These are phyloP conservation scores for Penicillium soppii DNA, from an alignment of 495 filamentous ascomycete genomes.

Conservation along the genomic window DNA sequence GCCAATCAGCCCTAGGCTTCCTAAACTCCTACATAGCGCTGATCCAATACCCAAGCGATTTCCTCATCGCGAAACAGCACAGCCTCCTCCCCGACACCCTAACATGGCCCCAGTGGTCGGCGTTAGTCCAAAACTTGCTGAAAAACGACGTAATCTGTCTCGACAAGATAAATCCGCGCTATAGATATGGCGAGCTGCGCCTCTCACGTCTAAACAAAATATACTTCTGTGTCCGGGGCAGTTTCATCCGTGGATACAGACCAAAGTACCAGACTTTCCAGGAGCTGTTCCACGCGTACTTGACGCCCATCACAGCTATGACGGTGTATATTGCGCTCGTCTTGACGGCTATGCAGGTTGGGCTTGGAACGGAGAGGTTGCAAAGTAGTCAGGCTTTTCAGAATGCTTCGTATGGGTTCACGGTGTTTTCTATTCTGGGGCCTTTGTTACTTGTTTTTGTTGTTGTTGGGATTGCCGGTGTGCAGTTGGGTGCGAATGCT, in stretches of 20 bases:
- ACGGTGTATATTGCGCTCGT: slow-evolving; percentile 53
- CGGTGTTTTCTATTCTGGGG: slow-evolving; percentile 45
- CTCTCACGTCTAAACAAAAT: slow-evolving; percentile 24
- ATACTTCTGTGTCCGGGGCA: slow-evolving; percentile 2
- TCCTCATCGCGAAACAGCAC: slow-evolving; percentile 33
- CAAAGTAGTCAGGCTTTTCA: slow-evolving; percentile 40
- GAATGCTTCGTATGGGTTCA: slow-evolving; percentile 51
- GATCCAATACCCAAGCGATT: slow-evolving; percentile 44
- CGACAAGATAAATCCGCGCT: slow-evolving; percentile 33
- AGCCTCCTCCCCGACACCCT: slow-evolving; percentile 34
- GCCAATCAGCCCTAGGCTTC: slow-evolving; percentile 37
- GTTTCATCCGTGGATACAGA: slow-evolving; percentile 6
- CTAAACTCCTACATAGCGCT: slow-evolving; percentile 45
- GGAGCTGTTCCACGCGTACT: slow-evolving; percentile 41
- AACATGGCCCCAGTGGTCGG: slow-evolving; percentile 20
- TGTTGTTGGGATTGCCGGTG: not conserved
- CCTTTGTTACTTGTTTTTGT: slow-evolving; percentile 15
- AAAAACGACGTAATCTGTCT: not conserved
- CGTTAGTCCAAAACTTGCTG: slow-evolving; percentile 12
- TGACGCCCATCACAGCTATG: slow-evolving; percentile 41
- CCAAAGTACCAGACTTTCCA: slow-evolving; percentile 10
- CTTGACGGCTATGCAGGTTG: slow-evolving; percentile 61
- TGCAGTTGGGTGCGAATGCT: slow-evolving; percentile 2
- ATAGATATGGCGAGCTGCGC: slow-evolving; percentile 45
- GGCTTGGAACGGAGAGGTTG: slow-evolving; percentile 44